Percentiles rank a stretch among this genome's conserved stretches.
These are phyloP conservation scores for Castanea crenata DNA, from an alignment of 306 rosid species.

Conservation along the genomic window DNA sequence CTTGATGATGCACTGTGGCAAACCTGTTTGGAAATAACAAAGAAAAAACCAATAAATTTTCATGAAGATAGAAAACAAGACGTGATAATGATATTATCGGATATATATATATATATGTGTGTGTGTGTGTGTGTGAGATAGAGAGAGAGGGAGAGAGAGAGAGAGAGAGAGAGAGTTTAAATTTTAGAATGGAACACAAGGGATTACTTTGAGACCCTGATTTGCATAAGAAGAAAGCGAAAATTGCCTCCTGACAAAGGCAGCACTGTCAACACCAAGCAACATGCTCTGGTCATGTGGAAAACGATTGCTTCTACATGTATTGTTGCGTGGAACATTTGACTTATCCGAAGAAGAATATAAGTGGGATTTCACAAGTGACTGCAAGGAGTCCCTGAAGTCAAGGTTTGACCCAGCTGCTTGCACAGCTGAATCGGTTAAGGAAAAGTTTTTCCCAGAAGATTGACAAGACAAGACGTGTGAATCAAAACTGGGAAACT, in stretches of 20 bases:
- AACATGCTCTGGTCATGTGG: too few species aligned
- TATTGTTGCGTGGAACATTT: neutral
- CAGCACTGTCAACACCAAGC: neutral
- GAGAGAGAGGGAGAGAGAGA: too few species aligned
- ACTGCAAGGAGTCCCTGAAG: conserved; percentile 24
- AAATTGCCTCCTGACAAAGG: neutral
- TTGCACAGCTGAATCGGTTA: conserved; percentile 2
- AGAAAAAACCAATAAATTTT: neutral
- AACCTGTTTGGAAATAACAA: neutral
- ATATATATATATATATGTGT: too few species aligned
- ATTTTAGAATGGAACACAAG: neutral
- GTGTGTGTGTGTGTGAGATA: too few species aligned
- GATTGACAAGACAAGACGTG: conserved; percentile 13
- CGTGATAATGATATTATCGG: neutral
- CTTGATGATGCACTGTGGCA: conserved; percentile 22
- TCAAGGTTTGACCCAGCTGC: conserved; percentile 16
- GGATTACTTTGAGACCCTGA: neutral
- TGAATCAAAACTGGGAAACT: conserved; percentile 19
- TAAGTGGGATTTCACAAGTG: conserved; percentile 32
- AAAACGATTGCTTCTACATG: too few species aligned
- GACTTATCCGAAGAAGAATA: conserved; percentile 27
- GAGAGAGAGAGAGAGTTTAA: neutral
- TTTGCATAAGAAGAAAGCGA: neutral
- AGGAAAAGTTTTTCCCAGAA: conserved; percentile 23
- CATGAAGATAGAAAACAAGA: neutral